Evolutionary conservation across 1,139 yeast genomes (phyloP), one percentile per base, ranked within the genome.

Genomic region (Debaryomyces coudertii): DNA sequence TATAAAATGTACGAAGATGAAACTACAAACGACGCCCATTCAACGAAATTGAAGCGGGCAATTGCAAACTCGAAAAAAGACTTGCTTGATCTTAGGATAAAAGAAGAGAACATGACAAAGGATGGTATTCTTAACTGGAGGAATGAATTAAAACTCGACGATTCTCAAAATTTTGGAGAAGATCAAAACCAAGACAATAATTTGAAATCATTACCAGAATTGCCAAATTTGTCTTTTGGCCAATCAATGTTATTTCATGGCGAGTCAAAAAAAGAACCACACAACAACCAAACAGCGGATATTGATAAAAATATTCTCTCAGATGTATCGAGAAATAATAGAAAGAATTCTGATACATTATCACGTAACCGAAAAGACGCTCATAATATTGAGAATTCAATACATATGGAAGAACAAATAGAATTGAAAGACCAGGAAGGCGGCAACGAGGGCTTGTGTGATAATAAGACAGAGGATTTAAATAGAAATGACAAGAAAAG

Each of bases 1-100:
- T 74, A 73, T 48, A 68, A 62, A 5, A 66, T 63, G 48, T 68
- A 62, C 47, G 53, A 53, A n/a, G 53, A 48, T 5, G 52, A 25
- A 25, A 28, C 11, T 5, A 18, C 23, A 28, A 49, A 50, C 5
- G 62, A 49, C 2, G 47, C 56, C 18, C 63, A 63, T 42, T 73
- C 71, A 37, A 55, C 58, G 4, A 80, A 80, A 36, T 52, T 79
- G 45, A 65, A 66, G 50, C 67, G 62, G 46, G 84, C 84, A 1
- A 68, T 79, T 24, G 76, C 75, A 47, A 63, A 61, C 36, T 79
- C 85, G 0, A 76, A 73, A 47, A 54, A 56, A 36, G 81, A 76
- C 16, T 60, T 66, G 15, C 46, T 45, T 9, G 42, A 52, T 2
- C 49, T 66, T 42, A 53, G 57, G 27, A 47, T 49, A n/a, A 39